Conservation (phyloP, 2,329 filamentous ascomycete species). For the Colletotrichum sp. region DNA sequence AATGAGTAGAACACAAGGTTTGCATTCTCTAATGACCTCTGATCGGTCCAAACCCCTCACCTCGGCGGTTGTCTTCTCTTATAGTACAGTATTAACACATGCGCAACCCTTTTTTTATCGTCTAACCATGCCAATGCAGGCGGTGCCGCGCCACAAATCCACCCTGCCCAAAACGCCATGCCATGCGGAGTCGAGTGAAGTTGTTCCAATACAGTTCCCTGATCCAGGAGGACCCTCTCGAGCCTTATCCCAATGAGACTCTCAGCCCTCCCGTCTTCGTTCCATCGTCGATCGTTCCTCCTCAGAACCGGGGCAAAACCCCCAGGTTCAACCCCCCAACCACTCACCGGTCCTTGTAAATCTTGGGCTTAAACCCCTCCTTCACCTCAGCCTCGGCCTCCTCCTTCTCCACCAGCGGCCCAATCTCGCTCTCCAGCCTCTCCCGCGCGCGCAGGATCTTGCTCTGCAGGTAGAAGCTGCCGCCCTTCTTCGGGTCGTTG, state of each 20-base stretch:
- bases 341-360: slow-evolving; percentile 74
- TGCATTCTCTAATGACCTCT: slow-evolving; percentile 7
- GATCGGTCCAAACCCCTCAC: background rate
- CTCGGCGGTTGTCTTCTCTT: background rate
- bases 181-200: slow-evolving; percentile 26
- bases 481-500: slow-evolving; percentile 94
- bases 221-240: background rate
- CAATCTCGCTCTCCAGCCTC: slow-evolving; percentile 86
- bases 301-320: background rate
- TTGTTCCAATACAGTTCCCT: slow-evolving; percentile 18
- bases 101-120: slow-evolving; percentile 17
- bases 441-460: slow-evolving; percentile 93
- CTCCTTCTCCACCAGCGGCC: slow-evolving; percentile 72
- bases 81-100: slow-evolving; percentile 22
- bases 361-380: slow-evolving; percentile 92
- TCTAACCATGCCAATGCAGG: slow-evolving; percentile 21
- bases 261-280: background rate
- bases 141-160: slow-evolving; percentile 14
- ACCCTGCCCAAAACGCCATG: slow-evolving; percentile 22
- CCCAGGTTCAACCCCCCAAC: background rate
- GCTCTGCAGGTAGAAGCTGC: slow-evolving; percentile 98
- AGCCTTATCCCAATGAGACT: background rate
- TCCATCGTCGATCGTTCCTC: background rate
- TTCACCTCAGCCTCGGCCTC: slow-evolving; percentile 79
- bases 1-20: background rate